Evolutionary conservation across 441 rosid species (phyloP), one percentile per base, ranked within the genome.

Genomic region (Geranium incanum): DNA sequence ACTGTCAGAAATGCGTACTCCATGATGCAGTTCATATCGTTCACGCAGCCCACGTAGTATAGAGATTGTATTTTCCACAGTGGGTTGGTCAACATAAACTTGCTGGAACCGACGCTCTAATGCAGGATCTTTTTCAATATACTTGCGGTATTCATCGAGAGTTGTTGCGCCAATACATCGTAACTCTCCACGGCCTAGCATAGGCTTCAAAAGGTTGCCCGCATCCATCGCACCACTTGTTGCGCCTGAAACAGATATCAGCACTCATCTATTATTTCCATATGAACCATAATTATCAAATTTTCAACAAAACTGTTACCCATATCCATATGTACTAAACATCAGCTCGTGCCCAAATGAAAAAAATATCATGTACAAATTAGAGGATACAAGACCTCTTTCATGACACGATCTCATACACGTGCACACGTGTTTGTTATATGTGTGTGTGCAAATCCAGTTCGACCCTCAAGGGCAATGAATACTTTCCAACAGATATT

Each of bases 91-190:
- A 67, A 92, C 91, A 79, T 75, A 83, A 65, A 95, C 96, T 8
- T 96, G 97, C 85, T 94, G 99, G 76, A 94, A 94, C 16, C 98
- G 87, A 57, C 98, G 85, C 70, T 91, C 97, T 67, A 94, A 67
- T 50, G 98, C 97, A 60, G 94, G 94, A 74, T 94, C 97, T 72
- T 84, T 90, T 86, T 94, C 99, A 73, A 94, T 84, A 79, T 94
- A 89, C 75, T 84, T 81, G 68, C 97, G 81, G 81, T 92, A 90
- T 78, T 90, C 99, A 78, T 94, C 96, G 11, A 89, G 70, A 57
- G 99, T 94, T 38, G 99, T 94, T 71, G 97, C 94, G 69, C 97
- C 97, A 78, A 94, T 92, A 83, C 97, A 94, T 90, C 88, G 90
- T 71, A 92, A 78, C 85, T 92, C 96, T 84, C 99, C 97, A 81